Evolutionary conservation across 139 green algal genomes (phyloP).

Genomic region (Desmodesmus armatus): DNA sequence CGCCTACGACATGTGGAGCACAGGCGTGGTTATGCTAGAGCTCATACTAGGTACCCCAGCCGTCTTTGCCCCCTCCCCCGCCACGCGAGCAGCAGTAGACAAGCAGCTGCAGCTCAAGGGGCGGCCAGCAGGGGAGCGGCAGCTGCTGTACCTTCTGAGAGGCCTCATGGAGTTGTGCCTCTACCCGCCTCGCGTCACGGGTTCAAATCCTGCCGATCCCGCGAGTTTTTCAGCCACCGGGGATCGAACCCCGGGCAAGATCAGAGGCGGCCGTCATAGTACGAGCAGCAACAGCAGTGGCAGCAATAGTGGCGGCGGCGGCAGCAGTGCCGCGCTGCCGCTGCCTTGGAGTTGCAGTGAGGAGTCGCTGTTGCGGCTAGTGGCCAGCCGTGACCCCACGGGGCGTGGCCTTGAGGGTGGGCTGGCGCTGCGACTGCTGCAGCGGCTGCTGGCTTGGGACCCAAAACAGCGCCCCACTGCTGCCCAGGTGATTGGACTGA

Average conservation of each 20-base stretch:
- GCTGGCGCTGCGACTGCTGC: slow-evolving; percentile 57
- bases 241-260: not conserved
- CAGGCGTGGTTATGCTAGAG: slow-evolving; percentile 83
- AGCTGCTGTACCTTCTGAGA: slow-evolving; percentile 67
- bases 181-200: slow-evolving; percentile 68
- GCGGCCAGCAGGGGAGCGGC: slow-evolving; percentile 53
- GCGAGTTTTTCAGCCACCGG: not conserved
- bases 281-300: not conserved
- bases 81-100: slow-evolving; percentile 67
- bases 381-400: not conserved
- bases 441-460: slow-evolving; percentile 67
- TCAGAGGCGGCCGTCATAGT: not conserved
- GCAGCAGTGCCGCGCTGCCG: not conserved
- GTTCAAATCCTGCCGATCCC: too few species aligned
- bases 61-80: slow-evolving; percentile 59
- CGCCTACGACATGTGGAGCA: slow-evolving; percentile 67
- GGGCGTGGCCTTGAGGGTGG: slow-evolving; percentile 51
- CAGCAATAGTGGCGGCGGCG: not conserved
- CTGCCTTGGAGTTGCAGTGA: slow-evolving; percentile 28
- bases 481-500: slow-evolving; percentile 53
- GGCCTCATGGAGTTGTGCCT: slow-evolving; percentile 82
- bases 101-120: slow-evolving; percentile 54
- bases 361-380: not conserved
- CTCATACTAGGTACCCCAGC: slow-evolving; percentile 75
- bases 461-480: slow-evolving; percentile 21